Base-by-base conservation (phyloP, 805 yeast genomes). In the Jamesozyma jinghongensis region DNA sequence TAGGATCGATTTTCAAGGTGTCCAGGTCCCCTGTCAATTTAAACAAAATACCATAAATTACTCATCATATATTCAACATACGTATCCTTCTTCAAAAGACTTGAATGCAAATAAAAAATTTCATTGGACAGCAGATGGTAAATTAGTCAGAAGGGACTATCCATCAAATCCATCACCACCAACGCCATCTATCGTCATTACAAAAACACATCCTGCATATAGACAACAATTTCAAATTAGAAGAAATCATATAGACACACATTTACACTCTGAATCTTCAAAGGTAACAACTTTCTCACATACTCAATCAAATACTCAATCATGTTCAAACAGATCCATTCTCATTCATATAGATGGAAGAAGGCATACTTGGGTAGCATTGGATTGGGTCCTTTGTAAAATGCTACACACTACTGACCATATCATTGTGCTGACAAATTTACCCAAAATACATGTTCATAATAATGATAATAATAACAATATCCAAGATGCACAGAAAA, bases 361-460 rank as follows among this genome's bases (percentile, higher is more conserved):
- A 44, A 69, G 64, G 40, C 90, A 83, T 60, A 79, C 92, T 0
- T 83, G 94, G 94, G 85, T 81, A 6, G 78, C 86, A 1, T 57
- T 83, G 29, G 94, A 83, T 55, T 83, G 84, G 81, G 63, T 74
- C 18, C 6, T 62, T 79, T 42, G 65, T 66, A 34, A 63, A 66
- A 32, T 60, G 77, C 8, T 57, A 78, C n/a, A 31, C 5, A 3
- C 30, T 3, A 84, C 85, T 7, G 94, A 83, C 56, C 70, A 76
- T 8, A 59, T 83, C 4, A 73, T 82, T 4, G 70, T 83, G 4
- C 70, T 76, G 8, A 69, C 86, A 2, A 59, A 56, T 36, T 38
- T 60, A 20, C 63, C 65, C 2, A 35, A 49, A 34, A 38, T 50
- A 6, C n/a, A n/a, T n/a, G 30, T 35, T 8, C 18, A 36, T 13